A percentile compares a stretch with the other conserved stretches of the same genome.
Evolutionary conservation across 2,329 filamentous ascomycete species (phyloP).

Genomic region (Magnaporthiopsis rhizophila): DNA sequence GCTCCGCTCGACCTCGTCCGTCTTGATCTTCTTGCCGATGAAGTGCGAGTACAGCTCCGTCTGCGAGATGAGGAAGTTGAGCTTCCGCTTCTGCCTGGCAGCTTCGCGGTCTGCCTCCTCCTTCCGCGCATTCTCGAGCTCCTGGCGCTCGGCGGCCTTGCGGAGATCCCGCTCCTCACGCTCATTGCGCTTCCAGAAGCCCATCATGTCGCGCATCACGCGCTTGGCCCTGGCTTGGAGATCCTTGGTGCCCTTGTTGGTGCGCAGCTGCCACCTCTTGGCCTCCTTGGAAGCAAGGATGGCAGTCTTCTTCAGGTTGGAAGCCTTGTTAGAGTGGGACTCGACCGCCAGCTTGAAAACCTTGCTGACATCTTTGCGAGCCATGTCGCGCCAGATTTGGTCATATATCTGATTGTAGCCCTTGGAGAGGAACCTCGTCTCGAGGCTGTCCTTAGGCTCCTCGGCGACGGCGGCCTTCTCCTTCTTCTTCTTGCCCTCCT

Average conservation of each 20-base stretch:
- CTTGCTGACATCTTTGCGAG: constrained; percentile 88
- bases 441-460: constrained; percentile 42
- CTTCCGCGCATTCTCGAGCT: constrained; percentile 92
- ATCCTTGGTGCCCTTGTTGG: constrained; percentile 98
- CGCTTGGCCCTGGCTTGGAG: constrained; percentile 94
- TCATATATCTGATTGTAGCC: constrained; percentile 96
- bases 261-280: constrained; percentile 91
- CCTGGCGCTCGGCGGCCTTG: constrained; percentile 89
- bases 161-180: constrained; percentile 91
- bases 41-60: constrained; percentile 99
- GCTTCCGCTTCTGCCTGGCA: constrained; percentile 93
- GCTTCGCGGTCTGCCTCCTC: constrained; percentile 96
- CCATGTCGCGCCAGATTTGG: constrained; percentile 92
- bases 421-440: constrained; percentile 72
- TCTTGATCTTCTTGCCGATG: constrained; percentile 99
- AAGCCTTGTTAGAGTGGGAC: constrained; percentile 77
- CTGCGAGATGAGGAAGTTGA: constrained; percentile 98
- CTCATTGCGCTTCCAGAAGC: constrained; percentile 99
- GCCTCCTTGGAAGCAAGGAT: constrained; percentile 96
- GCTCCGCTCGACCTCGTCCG: constrained; percentile 84
- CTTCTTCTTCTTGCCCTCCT: constrained; percentile 27
- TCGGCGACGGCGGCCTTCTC: constrained; percentile 33
- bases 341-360: constrained; percentile 81
- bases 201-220: constrained; percentile 99
- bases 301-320: constrained; percentile 96